Base-by-base conservation (phyloP, 2,329 filamentous ascomycete species). In the Fusarium zealandicum region DNA sequence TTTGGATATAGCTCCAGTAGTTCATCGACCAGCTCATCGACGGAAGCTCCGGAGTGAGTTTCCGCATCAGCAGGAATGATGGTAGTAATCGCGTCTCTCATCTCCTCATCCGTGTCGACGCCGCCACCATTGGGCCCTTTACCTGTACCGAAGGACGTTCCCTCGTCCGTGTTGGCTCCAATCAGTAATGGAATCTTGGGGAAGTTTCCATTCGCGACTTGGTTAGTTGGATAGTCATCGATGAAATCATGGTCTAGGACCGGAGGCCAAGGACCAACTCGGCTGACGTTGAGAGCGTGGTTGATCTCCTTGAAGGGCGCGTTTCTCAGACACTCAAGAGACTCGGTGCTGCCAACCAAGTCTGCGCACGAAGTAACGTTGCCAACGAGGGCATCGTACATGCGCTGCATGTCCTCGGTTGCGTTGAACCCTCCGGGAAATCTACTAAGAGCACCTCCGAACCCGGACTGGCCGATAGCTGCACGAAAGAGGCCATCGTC, bases 401-500 rank as follows among this genome's bases (percentile, higher is more conserved):
- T 57, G 11, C 18, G 36, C 36, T 75, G 70, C 54, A 66, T 65
- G 6, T 48, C 31, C 6, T 36, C 38, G 11, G 67, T 72, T n/a
- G 64, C 60, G 41, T 72, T 73, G 18, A 70, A 58, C 12, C 66
- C 65, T 12, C 69, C 67, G 7, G 58, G 52, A 30, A 61, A 66
- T 41, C 71, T 58, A 3, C 54, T 47, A 9, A 75, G 66, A 18
- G 69, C 63, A 6, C 67, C 69, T 2, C 72, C 71, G 25, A 75
- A 76, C 7, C 80, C 80, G 12, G 79, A 83, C 57, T 85, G 66
- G 31, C 74, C 74, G 14, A 83, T 82, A 2, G 73, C 81, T 6
- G 65, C 77, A 4, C 78, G 73, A 64, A 85, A 85, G 1, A 86
- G 74, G 0, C 73, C 72, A 48, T 84, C 80, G 41, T 83, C 74